These are phyloP conservation scores for Casaregolazyma lundiana DNA, from an alignment of 1,139 yeast genomes.

Conservation along the genomic window DNA sequence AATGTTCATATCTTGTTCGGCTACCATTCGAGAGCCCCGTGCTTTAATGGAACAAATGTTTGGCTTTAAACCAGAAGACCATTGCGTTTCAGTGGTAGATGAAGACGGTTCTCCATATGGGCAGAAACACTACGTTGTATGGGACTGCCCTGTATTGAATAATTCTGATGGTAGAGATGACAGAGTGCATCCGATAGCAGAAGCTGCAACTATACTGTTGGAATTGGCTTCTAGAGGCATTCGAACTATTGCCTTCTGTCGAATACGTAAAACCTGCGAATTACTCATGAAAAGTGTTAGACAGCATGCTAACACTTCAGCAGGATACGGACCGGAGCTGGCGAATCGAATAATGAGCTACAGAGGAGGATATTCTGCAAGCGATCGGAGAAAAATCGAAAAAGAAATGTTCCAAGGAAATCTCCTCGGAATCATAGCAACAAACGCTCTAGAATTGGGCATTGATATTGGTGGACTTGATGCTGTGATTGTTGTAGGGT, in stretches of 20 bases:
- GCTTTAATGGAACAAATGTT: conserved; percentile 68
- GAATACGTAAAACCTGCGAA: conserved; percentile 82
- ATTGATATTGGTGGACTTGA: conserved; percentile 91
- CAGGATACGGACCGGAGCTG: conserved; percentile 30
- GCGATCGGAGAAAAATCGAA: conserved; percentile 83
- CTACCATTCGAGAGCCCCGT: conserved; percentile 74
- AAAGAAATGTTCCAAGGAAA: conserved; percentile 84
- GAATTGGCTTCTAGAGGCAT: conserved; percentile 58
- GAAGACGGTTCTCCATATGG: conserved; percentile 90
- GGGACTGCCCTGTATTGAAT: conserved; percentile 77
- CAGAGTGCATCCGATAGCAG: conserved; percentile 68
- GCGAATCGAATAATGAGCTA: conserved; percentile 81
- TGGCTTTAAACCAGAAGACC: conserved; percentile 37
- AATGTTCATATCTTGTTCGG: conserved; percentile 84
- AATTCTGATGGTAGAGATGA: conserved; percentile 52
- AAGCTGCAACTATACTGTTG: conserved; percentile 68
- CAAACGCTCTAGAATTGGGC: conserved; percentile 93
- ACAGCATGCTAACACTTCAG: conserved; percentile 27
- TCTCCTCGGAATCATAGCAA: conserved; percentile 81
- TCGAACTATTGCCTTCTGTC: conserved; percentile 88
- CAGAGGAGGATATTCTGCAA: conserved; percentile 88
- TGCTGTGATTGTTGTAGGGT: conserved; percentile 87
- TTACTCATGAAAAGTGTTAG: conserved; percentile 78
- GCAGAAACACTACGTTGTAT: conserved; percentile 63
- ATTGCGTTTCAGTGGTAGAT: conserved; percentile 46